Percentiles rank a stretch among this genome's conserved stretches.
Evolutionary conservation across 2,329 filamentous ascomycete genomes (phyloP).

Genomic region (Fusarium sp.): DNA sequence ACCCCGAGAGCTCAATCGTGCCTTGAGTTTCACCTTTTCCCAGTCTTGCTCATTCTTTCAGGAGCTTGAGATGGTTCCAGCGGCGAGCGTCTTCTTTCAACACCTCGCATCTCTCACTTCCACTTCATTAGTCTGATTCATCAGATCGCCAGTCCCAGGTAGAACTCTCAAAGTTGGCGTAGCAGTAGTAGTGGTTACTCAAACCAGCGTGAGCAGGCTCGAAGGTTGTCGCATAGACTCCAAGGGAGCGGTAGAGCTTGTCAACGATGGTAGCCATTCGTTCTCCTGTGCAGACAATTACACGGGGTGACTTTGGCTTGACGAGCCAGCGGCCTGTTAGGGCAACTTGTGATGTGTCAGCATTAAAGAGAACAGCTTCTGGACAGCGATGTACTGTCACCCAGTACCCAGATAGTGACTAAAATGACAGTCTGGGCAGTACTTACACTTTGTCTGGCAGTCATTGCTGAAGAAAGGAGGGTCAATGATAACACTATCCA

Average conservation of each 20-base stretch:
- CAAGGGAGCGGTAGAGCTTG: constrained; percentile 75
- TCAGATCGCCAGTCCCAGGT: constrained; percentile 59
- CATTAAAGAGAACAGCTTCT: not conserved
- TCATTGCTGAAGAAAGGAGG: constrained; percentile 85
- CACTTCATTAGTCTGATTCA: constrained; percentile 13
- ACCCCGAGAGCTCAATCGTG: not conserved
- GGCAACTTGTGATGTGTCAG: constrained; percentile 65
- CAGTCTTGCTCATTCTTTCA: not conserved
- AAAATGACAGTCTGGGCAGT: not conserved
- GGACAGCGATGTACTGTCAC: not conserved
- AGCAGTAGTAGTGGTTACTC: constrained; percentile 85
- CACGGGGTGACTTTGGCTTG: constrained; percentile 55
- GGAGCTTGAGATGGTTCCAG: not conserved
- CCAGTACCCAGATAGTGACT: not conserved
- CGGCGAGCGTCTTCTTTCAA: not conserved
- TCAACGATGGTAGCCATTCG: constrained; percentile 74
- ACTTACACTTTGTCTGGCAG: constrained; percentile 80
- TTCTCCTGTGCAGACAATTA: constrained; percentile 83
- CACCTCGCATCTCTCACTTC: not conserved
- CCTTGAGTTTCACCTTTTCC: not conserved
- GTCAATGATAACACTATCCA: constrained; percentile 79
- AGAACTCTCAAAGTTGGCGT: constrained; percentile 79
- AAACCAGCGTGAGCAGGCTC: constrained; percentile 78
- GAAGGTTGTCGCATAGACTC: constrained; percentile 74
- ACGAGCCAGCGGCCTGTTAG: constrained; percentile 81